Evolutionary conservation across 169 alveolate genomes (phyloP).

Genomic region (Babesia sp.): DNA sequence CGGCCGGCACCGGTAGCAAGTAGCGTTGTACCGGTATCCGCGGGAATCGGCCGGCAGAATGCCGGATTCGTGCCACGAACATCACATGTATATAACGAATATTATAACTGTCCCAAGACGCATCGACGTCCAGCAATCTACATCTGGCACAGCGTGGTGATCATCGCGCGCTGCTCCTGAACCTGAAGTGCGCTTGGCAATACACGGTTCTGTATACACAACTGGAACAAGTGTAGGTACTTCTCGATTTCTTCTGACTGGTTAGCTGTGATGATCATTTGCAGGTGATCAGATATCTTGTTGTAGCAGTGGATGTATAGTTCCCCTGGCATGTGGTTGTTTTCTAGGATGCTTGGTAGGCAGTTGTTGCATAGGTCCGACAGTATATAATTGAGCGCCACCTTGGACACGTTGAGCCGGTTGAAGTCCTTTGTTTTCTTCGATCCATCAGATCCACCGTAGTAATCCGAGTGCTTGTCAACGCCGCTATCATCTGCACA

Average conservation of each 20-base stretch:
- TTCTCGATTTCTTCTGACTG: slow-evolving; percentile 70
- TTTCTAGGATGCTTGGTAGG: slow-evolving; percentile 65
- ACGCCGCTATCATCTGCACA: slow-evolving; percentile 17
- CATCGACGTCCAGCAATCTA: slow-evolving; percentile 10
- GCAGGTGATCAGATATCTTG: slow-evolving; percentile 70
- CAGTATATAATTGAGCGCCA: slow-evolving; percentile 65
- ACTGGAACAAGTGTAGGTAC: slow-evolving; percentile 65
- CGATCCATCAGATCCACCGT: slow-evolving; percentile 52
- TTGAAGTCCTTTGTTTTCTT: slow-evolving; percentile 68
- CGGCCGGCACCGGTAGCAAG: slow-evolving; percentile 54
- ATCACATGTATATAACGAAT: slow-evolving; percentile 16
- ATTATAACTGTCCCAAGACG: background rate
- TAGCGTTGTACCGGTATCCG: slow-evolving; percentile 25
- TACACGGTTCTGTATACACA: slow-evolving; percentile 68
- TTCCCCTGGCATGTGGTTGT: slow-evolving; percentile 74
- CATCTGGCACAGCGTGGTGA: slow-evolving; percentile 71
- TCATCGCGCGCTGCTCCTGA: slow-evolving; percentile 74
- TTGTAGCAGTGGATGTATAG: slow-evolving; percentile 71
- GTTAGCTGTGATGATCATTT: slow-evolving; percentile 69
- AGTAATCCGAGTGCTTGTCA: slow-evolving; percentile 53
- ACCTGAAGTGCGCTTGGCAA: slow-evolving; percentile 71
- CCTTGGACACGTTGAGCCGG: slow-evolving; percentile 72
- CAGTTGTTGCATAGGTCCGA: slow-evolving; percentile 73
- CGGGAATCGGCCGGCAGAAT: slow-evolving; percentile 14
- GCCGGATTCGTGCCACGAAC: slow-evolving; percentile 11